phyloP scores from a whole-genome alignment of 768 basidiomycete genomes.

The Phylloporus arenicola region DNA sequence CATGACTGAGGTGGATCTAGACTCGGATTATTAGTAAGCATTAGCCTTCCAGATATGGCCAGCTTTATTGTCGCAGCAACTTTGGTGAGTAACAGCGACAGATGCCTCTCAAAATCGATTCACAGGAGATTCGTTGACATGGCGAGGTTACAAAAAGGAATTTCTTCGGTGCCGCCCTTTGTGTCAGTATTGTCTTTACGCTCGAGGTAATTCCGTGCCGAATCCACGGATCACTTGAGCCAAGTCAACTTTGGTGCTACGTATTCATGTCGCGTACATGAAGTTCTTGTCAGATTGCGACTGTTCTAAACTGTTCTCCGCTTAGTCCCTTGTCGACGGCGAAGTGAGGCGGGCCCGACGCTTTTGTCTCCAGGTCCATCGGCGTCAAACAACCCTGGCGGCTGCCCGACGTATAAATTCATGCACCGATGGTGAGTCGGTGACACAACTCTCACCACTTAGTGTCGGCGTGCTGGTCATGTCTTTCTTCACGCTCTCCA shows the following conservation, averaged over 20 bases:
- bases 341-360: constrained; percentile 28
- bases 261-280: constrained; percentile 25
- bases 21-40: constrained; percentile 17
- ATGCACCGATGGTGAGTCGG: constrained; percentile 1
- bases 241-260: constrained; percentile 18
- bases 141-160: constrained; percentile 29
- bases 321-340: constrained; percentile 29
- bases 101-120: constrained; percentile 8
- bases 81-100: constrained; percentile 19
- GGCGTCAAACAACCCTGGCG: constrained; percentile 19
- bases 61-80: constrained; percentile 24
- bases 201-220: constrained; percentile 20
- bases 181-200: constrained; percentile 23
- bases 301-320: constrained; percentile 23
- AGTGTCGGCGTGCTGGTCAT: constrained; percentile 33
- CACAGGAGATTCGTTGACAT: constrained; percentile 32
- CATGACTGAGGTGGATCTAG: constrained; percentile 40
- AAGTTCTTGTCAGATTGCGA: constrained; percentile 23
- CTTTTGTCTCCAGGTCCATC: constrained; percentile 31
- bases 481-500: constrained; percentile 30
- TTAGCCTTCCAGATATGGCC: constrained; percentile 17
- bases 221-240: constrained; percentile 16
- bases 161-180: constrained; percentile 26
- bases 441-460: constrained; percentile 11
- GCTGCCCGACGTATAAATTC: constrained; percentile 30